These are phyloP conservation scores for Hypericum androsaemum DNA, from an alignment of 345 rosid species.

Conservation along the genomic window DNA sequence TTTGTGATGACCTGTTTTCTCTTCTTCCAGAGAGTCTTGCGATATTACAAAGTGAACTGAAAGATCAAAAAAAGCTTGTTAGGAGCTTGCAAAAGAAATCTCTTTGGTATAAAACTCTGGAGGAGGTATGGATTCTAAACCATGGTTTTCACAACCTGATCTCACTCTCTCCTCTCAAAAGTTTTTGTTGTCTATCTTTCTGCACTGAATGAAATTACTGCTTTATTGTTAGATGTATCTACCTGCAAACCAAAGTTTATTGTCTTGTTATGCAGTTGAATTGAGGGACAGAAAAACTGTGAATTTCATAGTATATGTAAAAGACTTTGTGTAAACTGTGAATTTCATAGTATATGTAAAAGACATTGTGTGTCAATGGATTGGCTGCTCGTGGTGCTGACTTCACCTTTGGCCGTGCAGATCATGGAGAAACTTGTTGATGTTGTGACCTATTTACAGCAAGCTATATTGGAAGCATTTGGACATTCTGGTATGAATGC, in stretches of 20 bases:
- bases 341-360: too few relatives aligned
- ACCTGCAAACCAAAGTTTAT: too few relatives aligned
- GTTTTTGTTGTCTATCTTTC: too few relatives aligned
- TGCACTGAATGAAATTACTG: too few relatives aligned
- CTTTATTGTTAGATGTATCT: too few relatives aligned
- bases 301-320: too few relatives aligned
- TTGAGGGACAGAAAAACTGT: too few relatives aligned
- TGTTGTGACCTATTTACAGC: conserved; percentile 50
- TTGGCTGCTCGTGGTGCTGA: not conserved
- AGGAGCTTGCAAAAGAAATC: conserved; percentile 73
- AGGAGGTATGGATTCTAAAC: conserved; percentile 41
- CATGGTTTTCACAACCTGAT: too few relatives aligned
- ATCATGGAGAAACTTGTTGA: conserved; percentile 65
- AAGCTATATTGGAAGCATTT: conserved; percentile 55
- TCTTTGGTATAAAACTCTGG: conserved; percentile 74
- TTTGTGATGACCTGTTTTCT: conserved; percentile 7
- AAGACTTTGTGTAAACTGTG: too few relatives aligned
- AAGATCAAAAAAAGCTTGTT: conserved; percentile 60
- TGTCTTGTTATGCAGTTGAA: too few relatives aligned
- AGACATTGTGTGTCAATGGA: too few relatives aligned
- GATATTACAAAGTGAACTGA: conserved; percentile 57
- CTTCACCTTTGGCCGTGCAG: conserved; percentile 24
- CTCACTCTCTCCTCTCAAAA: too few relatives aligned
- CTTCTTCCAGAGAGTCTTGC: conserved; percentile 55
- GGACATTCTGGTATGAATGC: conserved; percentile 47